These are phyloP conservation scores for Corymbia calophylla DNA, from an alignment of 441 rosid genomes.

Conservation along the genomic window DNA sequence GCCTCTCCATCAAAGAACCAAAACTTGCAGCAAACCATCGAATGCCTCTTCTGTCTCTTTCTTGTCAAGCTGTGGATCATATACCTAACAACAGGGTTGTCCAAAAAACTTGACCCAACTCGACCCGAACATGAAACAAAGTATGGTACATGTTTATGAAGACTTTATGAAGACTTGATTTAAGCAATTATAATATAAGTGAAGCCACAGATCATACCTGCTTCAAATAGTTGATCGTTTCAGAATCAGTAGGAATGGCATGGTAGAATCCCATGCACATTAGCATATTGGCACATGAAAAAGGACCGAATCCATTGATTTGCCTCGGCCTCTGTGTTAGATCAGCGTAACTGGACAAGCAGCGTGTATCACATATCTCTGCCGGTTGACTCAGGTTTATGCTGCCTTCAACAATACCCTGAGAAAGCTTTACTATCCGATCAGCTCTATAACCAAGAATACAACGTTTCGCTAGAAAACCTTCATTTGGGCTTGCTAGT, in stretches of 20 bases:
- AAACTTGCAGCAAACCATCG: not conserved
- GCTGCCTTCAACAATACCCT: conserved; percentile 21
- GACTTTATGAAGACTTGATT: too few species aligned
- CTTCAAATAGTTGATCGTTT: conserved; percentile 24
- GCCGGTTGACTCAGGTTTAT: conserved; percentile 19
- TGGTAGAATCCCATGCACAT: conserved; percentile 34
- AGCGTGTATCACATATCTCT: not conserved
- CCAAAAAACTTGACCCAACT: too few species aligned
- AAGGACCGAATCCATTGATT: conserved; percentile 34
- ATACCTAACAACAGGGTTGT: too few species aligned
- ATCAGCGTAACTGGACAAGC: conserved; percentile 8
- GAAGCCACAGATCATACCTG: conserved; percentile 3
- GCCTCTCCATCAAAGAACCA: not conserved
- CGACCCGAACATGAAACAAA: too few species aligned
- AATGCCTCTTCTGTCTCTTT: not conserved
- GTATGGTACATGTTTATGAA: too few species aligned
- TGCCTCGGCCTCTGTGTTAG: conserved; percentile 12
- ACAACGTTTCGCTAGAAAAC: conserved; percentile 27
- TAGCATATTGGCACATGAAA: conserved; percentile 25
- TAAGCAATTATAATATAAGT: not conserved
- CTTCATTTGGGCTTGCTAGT: conserved; percentile 25
- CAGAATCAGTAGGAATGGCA: conserved; percentile 28
- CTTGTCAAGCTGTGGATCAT: not conserved
- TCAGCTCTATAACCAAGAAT: conserved; percentile 32
- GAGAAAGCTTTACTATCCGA: conserved; percentile 26